These are phyloP conservation scores for Tripterygium wilfordii DNA, from an alignment of 177 flowering plant genomes.

Conservation along the genomic window DNA sequence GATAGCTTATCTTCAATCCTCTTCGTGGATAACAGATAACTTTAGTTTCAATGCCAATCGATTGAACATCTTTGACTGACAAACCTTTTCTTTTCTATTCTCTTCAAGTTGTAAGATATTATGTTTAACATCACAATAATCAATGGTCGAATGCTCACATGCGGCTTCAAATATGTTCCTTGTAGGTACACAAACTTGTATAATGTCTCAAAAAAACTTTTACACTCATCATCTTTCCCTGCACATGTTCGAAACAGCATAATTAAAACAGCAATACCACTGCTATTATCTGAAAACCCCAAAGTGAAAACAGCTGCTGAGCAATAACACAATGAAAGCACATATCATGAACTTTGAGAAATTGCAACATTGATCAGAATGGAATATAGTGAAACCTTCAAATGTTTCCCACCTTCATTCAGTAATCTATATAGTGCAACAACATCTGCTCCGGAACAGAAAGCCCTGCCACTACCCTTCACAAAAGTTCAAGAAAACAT, in stretches of 20 bases:
- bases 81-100: too few species aligned
- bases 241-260: constrained; percentile 19
- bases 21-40: too few species aligned
- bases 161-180: constrained; percentile 85
- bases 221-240: constrained; percentile 82
- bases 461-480: constrained; percentile 83
- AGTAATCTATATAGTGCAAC: constrained; percentile 45
- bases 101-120: too few species aligned
- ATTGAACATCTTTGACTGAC: too few species aligned
- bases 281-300: neutral
- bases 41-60: too few species aligned
- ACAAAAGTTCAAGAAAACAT: constrained; percentile 18
- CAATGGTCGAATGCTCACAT: constrained; percentile 48
- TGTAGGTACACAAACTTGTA: constrained; percentile 77
- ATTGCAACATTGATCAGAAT: too few species aligned
- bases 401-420: constrained; percentile 48
- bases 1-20: too few species aligned
- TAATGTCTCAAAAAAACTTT: constrained; percentile 47
- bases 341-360: too few species aligned
- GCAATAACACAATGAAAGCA: too few species aligned
- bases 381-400: too few species aligned
- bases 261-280: constrained; percentile 1
- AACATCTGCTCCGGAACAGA: constrained; percentile 80
- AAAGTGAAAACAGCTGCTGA: neutral
- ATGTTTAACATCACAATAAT: too few species aligned